These are phyloP conservation scores for Phialophora tarda DNA, from an alignment of 2,329 filamentous ascomycete species.

Conservation along the genomic window DNA sequence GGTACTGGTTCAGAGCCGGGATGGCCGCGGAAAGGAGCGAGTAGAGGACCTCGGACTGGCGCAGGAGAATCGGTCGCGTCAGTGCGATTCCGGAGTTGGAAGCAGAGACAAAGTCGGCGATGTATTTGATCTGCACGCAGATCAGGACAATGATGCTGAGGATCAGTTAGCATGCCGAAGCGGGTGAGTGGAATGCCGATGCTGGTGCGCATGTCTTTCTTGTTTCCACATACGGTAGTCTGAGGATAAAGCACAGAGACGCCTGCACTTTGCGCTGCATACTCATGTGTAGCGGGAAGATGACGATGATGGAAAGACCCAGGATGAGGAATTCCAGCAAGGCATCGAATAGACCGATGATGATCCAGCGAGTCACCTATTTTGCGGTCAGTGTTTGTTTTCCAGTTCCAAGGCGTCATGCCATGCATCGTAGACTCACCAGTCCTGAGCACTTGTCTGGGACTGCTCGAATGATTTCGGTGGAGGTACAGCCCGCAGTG, in stretches of 20 bases:
- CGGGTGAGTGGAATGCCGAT: too few relatives aligned
- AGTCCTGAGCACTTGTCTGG: conserved; percentile 20
- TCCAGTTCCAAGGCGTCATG: neutral
- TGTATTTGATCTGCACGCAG: conserved; percentile 28
- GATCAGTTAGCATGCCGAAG: conserved; percentile 17
- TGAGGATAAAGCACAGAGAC: conserved; percentile 74
- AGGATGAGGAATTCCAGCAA: conserved; percentile 25
- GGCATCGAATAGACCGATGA: conserved; percentile 27
- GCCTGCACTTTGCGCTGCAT: conserved; percentile 60
- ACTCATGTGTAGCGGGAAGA: conserved; percentile 32
- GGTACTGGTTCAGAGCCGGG: conserved; percentile 31
- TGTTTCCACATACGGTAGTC: conserved; percentile 77
- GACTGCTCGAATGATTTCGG: conserved; percentile 8
- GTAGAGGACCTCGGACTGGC: conserved; percentile 29
- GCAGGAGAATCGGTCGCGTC: conserved; percentile 25
- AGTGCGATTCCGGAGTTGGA: conserved; percentile 28
- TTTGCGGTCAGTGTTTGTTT: neutral
- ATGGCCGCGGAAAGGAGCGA: conserved; percentile 31
- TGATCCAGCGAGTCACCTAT: conserved; percentile 26
- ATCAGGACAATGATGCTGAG: conserved; percentile 31
- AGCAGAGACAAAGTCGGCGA: conserved; percentile 20
- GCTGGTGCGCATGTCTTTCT: conserved; percentile 43
- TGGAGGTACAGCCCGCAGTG: conserved; percentile 21
- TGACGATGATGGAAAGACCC: conserved; percentile 23
- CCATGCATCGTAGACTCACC: conserved; percentile 10